Evolutionary conservation across 306 rosid species (phyloP).

Genomic region (Vigna angularis): DNA sequence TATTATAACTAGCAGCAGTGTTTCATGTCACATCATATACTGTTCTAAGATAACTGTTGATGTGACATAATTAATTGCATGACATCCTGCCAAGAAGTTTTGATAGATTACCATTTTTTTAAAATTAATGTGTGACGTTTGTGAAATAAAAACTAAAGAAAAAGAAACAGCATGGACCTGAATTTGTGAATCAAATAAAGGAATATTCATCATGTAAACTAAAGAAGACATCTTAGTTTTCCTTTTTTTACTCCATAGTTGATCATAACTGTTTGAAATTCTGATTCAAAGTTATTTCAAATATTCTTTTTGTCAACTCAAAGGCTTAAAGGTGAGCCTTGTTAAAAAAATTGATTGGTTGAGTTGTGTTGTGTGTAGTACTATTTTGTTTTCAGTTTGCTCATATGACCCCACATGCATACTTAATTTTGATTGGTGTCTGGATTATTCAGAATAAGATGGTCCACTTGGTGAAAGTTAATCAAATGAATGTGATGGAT

Average conservation of each 20-base stretch:
- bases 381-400: constrained; percentile 7
- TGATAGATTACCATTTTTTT: not conserved
- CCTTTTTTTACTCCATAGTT: not conserved
- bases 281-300: constrained; percentile 33
- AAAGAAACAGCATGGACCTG: not conserved
- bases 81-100: not conserved
- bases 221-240: not conserved
- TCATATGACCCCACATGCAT: not conserved
- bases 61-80: not conserved
- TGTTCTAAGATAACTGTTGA: not conserved
- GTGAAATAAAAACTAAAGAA: not conserved
- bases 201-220: not conserved
- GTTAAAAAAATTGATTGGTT: constrained; percentile 21
- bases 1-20: no score
- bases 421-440: not conserved
- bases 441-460: not conserved
- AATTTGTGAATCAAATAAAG: not conserved
- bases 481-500: constrained; percentile 9
- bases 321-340: not conserved
- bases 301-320: constrained; percentile 40
- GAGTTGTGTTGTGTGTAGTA: not conserved
- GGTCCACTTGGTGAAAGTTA: constrained; percentile 21
- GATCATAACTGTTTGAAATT: constrained; percentile 12
- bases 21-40: not conserved
- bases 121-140: not conserved